These are phyloP conservation scores for Leccinum subrobustum DNA, from an alignment of 1,284 basidiomycete species.

Conservation along the genomic window DNA sequence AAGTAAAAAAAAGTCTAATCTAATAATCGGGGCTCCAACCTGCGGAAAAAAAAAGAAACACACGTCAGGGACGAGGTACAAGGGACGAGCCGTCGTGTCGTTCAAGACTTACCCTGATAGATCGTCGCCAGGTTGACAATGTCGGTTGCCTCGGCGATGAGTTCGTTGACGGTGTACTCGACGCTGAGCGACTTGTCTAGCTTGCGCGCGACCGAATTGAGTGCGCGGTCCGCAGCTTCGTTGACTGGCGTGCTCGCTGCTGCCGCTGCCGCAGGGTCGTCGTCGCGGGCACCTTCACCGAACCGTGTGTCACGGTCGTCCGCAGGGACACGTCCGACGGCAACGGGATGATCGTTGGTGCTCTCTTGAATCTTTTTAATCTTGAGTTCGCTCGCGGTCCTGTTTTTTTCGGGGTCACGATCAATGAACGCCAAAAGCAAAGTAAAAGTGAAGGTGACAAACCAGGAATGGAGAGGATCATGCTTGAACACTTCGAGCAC, in stretches of 20 bases:
- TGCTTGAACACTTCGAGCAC: constrained; percentile 97
- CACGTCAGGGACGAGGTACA: constrained; percentile 6
- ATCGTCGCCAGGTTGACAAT: constrained; percentile 75
- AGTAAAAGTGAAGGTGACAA: constrained; percentile 23
- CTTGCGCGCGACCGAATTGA: constrained; percentile 78
- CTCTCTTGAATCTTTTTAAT: constrained; percentile 56
- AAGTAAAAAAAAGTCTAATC: neutral
- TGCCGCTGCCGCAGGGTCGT: neutral
- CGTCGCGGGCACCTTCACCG: constrained; percentile 8
- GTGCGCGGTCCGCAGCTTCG: constrained; percentile 88
- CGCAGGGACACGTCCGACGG: constrained; percentile 14
- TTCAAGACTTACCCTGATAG: constrained; percentile 57
- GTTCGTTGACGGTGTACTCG: constrained; percentile 91
- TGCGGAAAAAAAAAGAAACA: constrained; percentile 7
- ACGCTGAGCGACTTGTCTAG: constrained; percentile 84
- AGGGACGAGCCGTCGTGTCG: neutral
- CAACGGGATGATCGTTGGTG: constrained; percentile 25
- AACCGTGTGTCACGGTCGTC: constrained; percentile 22
- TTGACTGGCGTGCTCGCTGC: constrained; percentile 58
- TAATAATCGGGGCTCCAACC: constrained; percentile 39
- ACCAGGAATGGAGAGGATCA: constrained; percentile 95
- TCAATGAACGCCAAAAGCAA: neutral
- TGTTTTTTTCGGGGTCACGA: constrained; percentile 24
- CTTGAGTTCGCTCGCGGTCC: constrained; percentile 76
- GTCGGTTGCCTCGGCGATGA: constrained; percentile 89